phyloP scores from a whole-genome alignment of 1,284 basidiomycete genomes.

The Ceratobasidium sp. region DNA sequence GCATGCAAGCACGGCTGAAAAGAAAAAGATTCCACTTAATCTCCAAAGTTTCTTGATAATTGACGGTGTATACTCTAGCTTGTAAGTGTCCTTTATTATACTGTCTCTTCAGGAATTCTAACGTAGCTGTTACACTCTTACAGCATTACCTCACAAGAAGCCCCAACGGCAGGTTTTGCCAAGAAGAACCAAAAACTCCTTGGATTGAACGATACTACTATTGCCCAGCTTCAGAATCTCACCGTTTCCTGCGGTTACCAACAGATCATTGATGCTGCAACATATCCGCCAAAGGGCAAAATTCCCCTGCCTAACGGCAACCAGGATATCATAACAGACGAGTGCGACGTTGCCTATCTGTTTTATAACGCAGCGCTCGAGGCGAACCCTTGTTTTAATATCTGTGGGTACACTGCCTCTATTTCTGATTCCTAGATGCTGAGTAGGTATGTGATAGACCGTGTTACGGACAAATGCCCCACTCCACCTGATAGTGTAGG shows the following conservation, averaged over 20 bases:
- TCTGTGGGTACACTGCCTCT: slow-evolving; percentile 32
- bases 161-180: slow-evolving; percentile 49
- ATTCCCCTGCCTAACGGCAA: slow-evolving; percentile 48
- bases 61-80: slow-evolving; percentile 51
- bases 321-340: slow-evolving; percentile 34
- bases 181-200: slow-evolving; percentile 50
- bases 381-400: slow-evolving; percentile 52
- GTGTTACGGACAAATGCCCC: slow-evolving; percentile 48
- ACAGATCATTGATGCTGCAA: slow-evolving; percentile 51
- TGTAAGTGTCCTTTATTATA: slow-evolving; percentile 46
- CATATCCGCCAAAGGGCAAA: slow-evolving; percentile 51
- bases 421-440: not conserved
- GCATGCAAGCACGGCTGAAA: slow-evolving; percentile 50
- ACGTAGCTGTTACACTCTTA: not conserved
- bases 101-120: not conserved
- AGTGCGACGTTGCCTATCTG: slow-evolving; percentile 50
- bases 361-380: slow-evolving; percentile 38
- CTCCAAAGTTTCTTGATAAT: slow-evolving; percentile 52
- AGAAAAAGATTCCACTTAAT: slow-evolving; percentile 43
- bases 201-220: slow-evolving; percentile 51
- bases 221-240: slow-evolving; percentile 29
- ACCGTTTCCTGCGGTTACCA: slow-evolving; percentile 48
- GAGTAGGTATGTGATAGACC: slow-evolving; percentile 24
- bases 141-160: slow-evolving; percentile 49
- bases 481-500: slow-evolving; percentile 44